Evolutionary conservation across 805 yeast species (phyloP), one percentile per base, ranked within the genome.

Genomic region (Lachancea dasiensis): DNA sequence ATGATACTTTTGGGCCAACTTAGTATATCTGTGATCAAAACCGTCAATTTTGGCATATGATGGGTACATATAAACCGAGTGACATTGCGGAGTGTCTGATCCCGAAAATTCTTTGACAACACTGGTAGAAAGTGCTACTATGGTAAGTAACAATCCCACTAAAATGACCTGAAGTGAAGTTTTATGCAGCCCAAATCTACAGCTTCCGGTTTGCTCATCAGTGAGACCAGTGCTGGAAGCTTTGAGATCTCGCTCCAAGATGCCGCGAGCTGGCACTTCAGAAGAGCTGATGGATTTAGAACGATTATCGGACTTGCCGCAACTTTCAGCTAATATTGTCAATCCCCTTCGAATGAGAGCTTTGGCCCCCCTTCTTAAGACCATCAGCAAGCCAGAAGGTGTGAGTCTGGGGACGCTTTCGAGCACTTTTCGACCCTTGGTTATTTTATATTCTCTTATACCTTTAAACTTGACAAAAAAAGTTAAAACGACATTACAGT

Each of bases 41-140:
- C 80, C 84, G 45, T 68, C 65, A 27, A 87, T 71, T 46, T 79
- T 69, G 8, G 90, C 89, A 52, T 86, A 87, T 1, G 89, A 76
- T 2, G 95, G 95, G 34, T 72, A 75, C 95, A 87, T 87, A 55
- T 70, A 80, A 5, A 86, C 79, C 43, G 78, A 64, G 27, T 78
- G 64, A 56, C 97, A 87, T 31, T 67, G 61, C 1, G 73, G 69
- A 0, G 63, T 40, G 52, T 75, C 79, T 2, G 77, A 68, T 2
- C 77, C 78, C 4, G 51, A 50, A 9, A 63, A 56, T 6, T 41
- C 29, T 25, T 42, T 46, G 6, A 39, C 29, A 3, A 46, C 6
- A n/a, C 47, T 41, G 2, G 46, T 17, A 7, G 36, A 31, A 2
- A 45, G 26, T 3, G 48, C 21, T 17, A 48, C n/a, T 5, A 45